Percentiles rank a stretch among this genome's conserved stretches.
Conservation (phyloP, 495 filamentous ascomycete genomes). For the Talaromyces adpressus region DNA sequence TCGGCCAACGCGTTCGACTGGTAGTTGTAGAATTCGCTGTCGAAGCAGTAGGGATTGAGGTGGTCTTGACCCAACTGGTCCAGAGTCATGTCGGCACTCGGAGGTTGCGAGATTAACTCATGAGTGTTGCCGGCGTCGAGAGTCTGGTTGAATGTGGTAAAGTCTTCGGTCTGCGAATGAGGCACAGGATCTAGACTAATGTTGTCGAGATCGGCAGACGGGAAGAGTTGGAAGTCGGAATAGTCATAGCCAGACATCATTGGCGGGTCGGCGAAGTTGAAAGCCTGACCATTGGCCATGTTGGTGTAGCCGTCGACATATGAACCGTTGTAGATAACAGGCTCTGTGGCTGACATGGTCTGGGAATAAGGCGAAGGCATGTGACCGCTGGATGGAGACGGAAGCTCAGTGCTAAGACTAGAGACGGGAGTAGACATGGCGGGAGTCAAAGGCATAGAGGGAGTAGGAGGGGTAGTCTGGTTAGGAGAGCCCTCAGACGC, state of each 20-base stretch:
- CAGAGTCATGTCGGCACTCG: conserved; percentile 7
- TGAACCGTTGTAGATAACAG: conserved; percentile 3
- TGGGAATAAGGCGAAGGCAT: conserved; percentile 19
- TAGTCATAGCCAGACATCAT: conserved; percentile 14
- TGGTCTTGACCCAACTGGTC: conserved; percentile 6
- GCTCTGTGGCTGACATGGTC: conserved; percentile 14
- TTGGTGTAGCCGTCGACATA: not conserved
- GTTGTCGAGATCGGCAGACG: conserved; percentile 11
- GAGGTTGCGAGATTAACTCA: not conserved
- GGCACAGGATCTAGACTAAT: not conserved
- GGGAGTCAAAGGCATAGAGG: conserved; percentile 44
- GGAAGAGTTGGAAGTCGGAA: conserved; percentile 20
- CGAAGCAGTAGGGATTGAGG: conserved; percentile 6
- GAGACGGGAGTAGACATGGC: conserved; percentile 45
- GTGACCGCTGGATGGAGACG: conserved; percentile 22
- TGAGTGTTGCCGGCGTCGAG: not conserved
- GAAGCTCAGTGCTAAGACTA: conserved; percentile 33
- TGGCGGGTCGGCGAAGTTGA: conserved; percentile 29
- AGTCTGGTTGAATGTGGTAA: not conserved
- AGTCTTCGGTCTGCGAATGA: not conserved
- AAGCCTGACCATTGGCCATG: conserved; percentile 6
- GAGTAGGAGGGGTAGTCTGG: conserved; percentile 41
- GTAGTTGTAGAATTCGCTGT: conserved; percentile 8
- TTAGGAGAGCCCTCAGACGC: conserved; percentile 9
- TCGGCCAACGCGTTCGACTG: not conserved